Percentiles rank a stretch among this genome's conserved stretches.
These are phyloP conservation scores for Balakata baccata DNA, from an alignment of 345 rosid genomes.

Conservation along the genomic window DNA sequence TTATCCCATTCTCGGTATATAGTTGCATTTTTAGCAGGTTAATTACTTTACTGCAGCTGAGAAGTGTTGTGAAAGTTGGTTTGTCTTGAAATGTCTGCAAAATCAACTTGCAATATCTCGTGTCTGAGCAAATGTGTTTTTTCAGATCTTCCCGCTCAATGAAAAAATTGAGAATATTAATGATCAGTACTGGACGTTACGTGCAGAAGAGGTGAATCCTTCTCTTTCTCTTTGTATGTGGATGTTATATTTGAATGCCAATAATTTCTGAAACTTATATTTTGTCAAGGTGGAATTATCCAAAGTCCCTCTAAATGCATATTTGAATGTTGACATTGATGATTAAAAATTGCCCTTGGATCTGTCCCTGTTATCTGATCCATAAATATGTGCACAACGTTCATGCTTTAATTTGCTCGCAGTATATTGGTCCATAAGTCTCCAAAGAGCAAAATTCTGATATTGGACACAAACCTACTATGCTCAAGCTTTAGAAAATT, in stretches of 20 bases:
- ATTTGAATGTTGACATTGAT: background rate
- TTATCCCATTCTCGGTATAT: background rate
- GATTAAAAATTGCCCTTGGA: background rate
- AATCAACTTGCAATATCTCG: background rate
- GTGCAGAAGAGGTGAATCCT: constrained; percentile 88
- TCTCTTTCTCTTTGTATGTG: constrained; percentile 2
- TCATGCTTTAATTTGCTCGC: background rate
- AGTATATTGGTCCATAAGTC: background rate
- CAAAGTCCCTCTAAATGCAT: too few species aligned
- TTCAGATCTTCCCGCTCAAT: constrained; percentile 32
- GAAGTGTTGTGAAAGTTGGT: background rate
- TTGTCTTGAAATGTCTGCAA: background rate
- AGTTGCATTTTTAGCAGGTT: background rate
- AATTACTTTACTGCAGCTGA: too few species aligned
- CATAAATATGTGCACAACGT: background rate
- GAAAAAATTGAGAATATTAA: constrained; percentile 61
- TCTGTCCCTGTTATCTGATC: background rate
- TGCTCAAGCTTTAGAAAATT: constrained; percentile 1
- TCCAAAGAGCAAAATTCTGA: background rate
- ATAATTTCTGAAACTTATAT: background rate
- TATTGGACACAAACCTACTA: background rate
- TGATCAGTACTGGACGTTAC: constrained; percentile 94
- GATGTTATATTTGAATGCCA: background rate
- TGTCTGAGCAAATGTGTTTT: constrained; percentile 16
- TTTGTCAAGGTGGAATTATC: background rate